Base-by-base conservation (phyloP, 2,329 filamentous ascomycete species). In the Alternaria angustiovoidea region DNA sequence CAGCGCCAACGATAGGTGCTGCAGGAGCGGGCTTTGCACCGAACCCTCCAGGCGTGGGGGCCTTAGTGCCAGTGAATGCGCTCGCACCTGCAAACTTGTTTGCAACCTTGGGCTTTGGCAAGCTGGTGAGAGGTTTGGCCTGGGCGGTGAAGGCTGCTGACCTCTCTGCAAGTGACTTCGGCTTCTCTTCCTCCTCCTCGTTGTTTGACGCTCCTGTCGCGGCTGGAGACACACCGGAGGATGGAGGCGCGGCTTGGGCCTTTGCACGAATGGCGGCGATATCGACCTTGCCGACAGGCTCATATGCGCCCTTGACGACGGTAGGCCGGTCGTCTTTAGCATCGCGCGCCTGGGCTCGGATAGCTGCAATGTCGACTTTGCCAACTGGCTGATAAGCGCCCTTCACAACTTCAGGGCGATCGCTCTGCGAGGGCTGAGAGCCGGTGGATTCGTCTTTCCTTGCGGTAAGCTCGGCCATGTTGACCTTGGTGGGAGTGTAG, bases 361-460 rank as follows among this genome's bases (percentile, higher is more conserved):
- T 91, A 38, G 93, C 94, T 24, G 91, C 91, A 80, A 99, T 98
- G 74, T 99, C 94, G n/a, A 99, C 91, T 81, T 97, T 98, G 57
- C 95, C 95, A 70, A 99, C 83, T 20, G 95, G 95, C 77, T 97
- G 93, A 79, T 99, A 99, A 16, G 86, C 90, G 44, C 95, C 95
- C 73, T 82, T 91, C 52, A 98, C 88, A 20, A 97, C 87, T 74
- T 93, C 90, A 11, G 80, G 76, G 24, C 74, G 71, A 24, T 79
- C 74, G 48, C 78, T 76, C 44, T 87, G 83, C 30, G 84, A 77
- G 54, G 82, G 78, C 54, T 85, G 82, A 73, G 86, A 87, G 66
- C 86, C 81, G n/a, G 90, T 88, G 11, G 89, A 84, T 65, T 91
- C 86, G 68, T 85, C 86, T 65, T 88, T 89, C 76, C 93, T 90